Evolutionary conservation across 768 basidiomycete genomes (phyloP), one percentile per base, ranked within the genome.

Genomic region (Gyrodon lividus): DNA sequence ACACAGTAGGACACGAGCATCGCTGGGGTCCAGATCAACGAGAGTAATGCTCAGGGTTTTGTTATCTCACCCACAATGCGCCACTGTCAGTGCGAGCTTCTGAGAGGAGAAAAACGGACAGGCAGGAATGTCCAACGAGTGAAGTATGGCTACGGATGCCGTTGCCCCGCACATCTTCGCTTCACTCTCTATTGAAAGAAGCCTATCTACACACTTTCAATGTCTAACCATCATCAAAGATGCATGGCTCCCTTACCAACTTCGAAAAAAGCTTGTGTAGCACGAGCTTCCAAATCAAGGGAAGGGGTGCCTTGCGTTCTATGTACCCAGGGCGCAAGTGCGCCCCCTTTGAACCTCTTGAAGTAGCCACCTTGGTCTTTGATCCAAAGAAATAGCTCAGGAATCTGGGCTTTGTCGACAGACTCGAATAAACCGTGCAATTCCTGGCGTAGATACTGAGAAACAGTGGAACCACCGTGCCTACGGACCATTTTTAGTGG

Each of bases 391-490:
- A 82, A 87, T 19, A 92, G 70, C 26, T 90, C 88, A 5, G 89
- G 86, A 24, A 94, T 84, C 22, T 81, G 76, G 1, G 76, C 67
- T 62, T 87, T 87, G 61, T 88, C 62, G 6, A 82, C 89, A 5
- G 83, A 82, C 68, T 96, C 92, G 53, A 96, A 87, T 46, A 93
- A 72, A 2, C 84, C 84, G 60, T 95, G 92, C 10, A 96, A 71
- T 66, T 96, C 87, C 57, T 94, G 86, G 17, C 87, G 83, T 26
- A 94, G 75, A 67, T 84, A 94, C 53, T 90, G 83, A 2, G 93
- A 87, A 16, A 95, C 92, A 9, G 86, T 86, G n/a, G 86, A 86
- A 8, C 94, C 94, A 6, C 94, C 94, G 62, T 97, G 94, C 7
- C 91, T 93, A 52, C n/a, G 24, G n/a, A 33, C 20, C 20, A n/a